Percentiles rank a stretch among this genome's conserved stretches.
phyloP scores from a whole-genome alignment of 305 asterid species.

The Solanum chacoense region DNA sequence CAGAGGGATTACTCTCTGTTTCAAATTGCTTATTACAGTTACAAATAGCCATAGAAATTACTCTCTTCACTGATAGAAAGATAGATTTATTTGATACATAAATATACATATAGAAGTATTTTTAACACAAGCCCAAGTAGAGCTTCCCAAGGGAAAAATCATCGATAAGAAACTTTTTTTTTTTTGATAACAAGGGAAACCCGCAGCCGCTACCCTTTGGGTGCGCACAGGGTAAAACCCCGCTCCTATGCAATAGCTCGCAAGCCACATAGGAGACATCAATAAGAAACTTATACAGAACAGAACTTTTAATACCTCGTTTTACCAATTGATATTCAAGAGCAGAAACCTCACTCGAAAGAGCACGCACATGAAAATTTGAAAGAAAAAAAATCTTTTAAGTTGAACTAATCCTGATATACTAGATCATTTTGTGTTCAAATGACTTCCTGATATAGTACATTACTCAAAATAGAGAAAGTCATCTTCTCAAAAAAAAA shows the following conservation, averaged over 20 bases:
- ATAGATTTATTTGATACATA: neutral
- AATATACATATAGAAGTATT: neutral
- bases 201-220: no score
- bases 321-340: neutral
- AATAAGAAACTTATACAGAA: neutral
- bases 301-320: neutral
- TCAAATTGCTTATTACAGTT: neutral
- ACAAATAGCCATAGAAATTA: neutral
- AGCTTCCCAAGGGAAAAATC: neutral
- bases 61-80: neutral
- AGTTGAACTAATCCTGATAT: neutral
- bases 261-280: no score
- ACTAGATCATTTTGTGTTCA: neutral
- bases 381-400: neutral
- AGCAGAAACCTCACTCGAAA: neutral
- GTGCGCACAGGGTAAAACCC: no score
- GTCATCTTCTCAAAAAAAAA: no score
- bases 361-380: neutral
- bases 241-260: no score
- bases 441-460: neutral
- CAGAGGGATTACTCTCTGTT: neutral
- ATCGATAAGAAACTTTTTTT: no score
- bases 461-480: neutral
- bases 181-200: no score
- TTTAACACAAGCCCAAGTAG: neutral